A percentile compares a stretch with the other conserved stretches of the same genome.
phyloP scores from a whole-genome alignment of 2,329 filamentous ascomycete species.

The Xylaria sp. region DNA sequence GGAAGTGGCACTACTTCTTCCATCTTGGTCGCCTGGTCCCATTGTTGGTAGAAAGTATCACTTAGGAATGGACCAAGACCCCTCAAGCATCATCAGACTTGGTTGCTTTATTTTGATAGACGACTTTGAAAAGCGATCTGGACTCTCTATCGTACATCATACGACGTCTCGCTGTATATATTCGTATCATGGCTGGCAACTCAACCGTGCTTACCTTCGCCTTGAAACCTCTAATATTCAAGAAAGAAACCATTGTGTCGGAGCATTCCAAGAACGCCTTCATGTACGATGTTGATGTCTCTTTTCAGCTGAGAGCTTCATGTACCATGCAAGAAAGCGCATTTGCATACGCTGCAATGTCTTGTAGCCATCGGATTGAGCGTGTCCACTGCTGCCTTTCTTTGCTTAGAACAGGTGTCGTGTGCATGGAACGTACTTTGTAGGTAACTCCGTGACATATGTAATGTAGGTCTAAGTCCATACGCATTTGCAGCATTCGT shows the following conservation, averaged over 20 bases:
- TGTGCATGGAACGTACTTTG: background rate
- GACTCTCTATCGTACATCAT: background rate
- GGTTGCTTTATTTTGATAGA: background rate
- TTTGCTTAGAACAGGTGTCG: background rate
- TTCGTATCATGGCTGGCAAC: background rate
- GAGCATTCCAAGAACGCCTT: background rate
- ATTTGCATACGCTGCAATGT: background rate
- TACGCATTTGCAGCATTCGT: background rate
- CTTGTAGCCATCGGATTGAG: background rate
- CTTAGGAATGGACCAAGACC: background rate
- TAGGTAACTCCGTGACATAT: background rate
- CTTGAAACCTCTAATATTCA: background rate
- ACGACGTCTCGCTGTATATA: background rate
- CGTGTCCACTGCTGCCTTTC: background rate
- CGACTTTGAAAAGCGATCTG: background rate
- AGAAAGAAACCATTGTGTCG: background rate
- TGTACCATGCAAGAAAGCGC: background rate
- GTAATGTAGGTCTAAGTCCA: background rate
- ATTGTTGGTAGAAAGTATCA: background rate
- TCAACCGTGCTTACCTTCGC: background rate
- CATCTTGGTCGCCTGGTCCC: background rate
- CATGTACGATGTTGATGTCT: background rate
- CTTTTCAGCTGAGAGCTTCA: background rate
- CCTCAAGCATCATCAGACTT: background rate
- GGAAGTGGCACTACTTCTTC: too few relatives aligned